Conservation (phyloP, 345 rosid species). For the Brassica napus region DNA sequence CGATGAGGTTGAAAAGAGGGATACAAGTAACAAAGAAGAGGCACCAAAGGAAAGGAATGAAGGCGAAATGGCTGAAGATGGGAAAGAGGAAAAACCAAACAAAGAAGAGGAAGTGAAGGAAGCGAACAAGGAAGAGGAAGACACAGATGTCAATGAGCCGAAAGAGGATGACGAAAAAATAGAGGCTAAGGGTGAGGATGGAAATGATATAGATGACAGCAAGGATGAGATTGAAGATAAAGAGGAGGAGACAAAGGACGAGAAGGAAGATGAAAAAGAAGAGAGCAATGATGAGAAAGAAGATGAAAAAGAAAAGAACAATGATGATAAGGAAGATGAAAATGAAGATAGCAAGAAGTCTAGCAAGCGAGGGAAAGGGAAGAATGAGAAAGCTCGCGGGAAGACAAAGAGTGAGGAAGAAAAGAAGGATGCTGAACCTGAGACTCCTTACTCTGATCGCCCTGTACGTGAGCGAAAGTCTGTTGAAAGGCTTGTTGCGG, state of each 20-base stretch:
- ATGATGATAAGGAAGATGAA: constrained; percentile 42
- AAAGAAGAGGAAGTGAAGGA: neutral
- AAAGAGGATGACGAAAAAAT: constrained; percentile 23
- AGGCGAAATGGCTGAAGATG: neutral
- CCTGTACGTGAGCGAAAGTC: constrained; percentile 92
- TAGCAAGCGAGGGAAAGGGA: constrained; percentile 49
- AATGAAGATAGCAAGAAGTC: constrained; percentile 39
- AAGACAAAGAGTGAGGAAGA: constrained; percentile 47
- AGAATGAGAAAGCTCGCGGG: constrained; percentile 47
- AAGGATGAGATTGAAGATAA: constrained; percentile 22
- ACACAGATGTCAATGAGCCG: constrained; percentile 18
- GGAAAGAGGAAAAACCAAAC: constrained; percentile 24
- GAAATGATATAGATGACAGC: neutral
- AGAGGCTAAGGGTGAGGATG: constrained; percentile 31
- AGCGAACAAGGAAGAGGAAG: neutral
- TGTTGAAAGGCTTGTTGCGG: constrained; percentile 90
- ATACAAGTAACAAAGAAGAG: constrained; percentile 28
- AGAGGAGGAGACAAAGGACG: neutral
- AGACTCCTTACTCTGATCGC: constrained; percentile 75
- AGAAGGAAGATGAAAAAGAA: constrained; percentile 33
- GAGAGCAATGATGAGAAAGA: constrained; percentile 32
- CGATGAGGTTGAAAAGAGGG: constrained; percentile 37
- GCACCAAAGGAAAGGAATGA: constrained; percentile 24
- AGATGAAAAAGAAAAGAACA: constrained; percentile 31
- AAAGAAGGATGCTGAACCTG: constrained; percentile 52